Evolutionary conservation across 768 basidiomycete species (phyloP).

Genomic region (Pleurotus eryngii): DNA sequence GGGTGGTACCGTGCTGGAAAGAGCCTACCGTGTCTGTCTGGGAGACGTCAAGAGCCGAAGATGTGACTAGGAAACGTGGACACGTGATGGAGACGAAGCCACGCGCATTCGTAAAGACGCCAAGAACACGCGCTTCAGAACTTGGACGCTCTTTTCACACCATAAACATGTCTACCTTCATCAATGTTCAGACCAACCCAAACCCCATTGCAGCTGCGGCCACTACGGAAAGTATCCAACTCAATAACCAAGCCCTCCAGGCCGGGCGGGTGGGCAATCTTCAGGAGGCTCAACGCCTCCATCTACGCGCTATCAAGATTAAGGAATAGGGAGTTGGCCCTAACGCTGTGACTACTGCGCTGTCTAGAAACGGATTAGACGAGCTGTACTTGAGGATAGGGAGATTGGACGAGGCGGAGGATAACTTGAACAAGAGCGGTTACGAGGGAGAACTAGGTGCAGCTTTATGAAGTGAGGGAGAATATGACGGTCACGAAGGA

Average conservation of each 20-base stretch:
- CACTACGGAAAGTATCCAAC: not conserved
- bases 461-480: conserved; percentile 31
- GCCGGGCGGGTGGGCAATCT: conserved; percentile 6
- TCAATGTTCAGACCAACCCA: too few relatives aligned
- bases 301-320: conserved; percentile 27
- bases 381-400: conserved; percentile 32
- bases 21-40: too few relatives aligned
- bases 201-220: not conserved
- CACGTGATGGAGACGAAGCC: too few relatives aligned
- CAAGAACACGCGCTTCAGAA: too few relatives aligned
- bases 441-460: conserved; percentile 18
- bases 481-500: conserved; percentile 25
- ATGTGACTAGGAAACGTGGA: too few relatives aligned
- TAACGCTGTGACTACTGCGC: conserved; percentile 19
- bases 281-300: conserved; percentile 23
- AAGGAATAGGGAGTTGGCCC: conserved; percentile 20
- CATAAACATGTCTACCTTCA: too few relatives aligned
- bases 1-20: too few relatives aligned
- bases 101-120: too few relatives aligned
- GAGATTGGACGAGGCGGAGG: conserved; percentile 33
- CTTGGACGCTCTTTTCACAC: too few relatives aligned
- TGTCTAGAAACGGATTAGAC: conserved; percentile 30
- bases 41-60: too few relatives aligned
- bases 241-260: conserved; percentile 8
- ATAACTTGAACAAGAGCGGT: conserved; percentile 30